Percentiles rank a stretch among this genome's conserved stretches.
These are phyloP conservation scores for Ustilago bromivora DNA, from an alignment of 1,284 basidiomycete species.

Conservation along the genomic window DNA sequence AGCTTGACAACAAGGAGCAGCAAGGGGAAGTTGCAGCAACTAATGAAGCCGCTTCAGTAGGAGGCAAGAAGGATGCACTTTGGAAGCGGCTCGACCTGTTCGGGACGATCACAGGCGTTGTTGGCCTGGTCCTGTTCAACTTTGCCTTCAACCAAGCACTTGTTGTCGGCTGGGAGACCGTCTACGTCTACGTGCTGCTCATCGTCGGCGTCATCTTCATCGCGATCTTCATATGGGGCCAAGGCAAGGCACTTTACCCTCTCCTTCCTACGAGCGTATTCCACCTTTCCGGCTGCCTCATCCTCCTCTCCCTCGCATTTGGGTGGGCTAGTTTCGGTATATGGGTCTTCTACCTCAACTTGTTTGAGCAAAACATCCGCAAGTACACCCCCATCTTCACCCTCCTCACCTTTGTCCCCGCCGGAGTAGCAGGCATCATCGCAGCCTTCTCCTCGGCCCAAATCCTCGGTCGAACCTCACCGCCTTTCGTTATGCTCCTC, in stretches of 20 bases:
- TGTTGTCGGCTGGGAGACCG: conserved; percentile 55
- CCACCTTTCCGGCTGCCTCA: conserved; percentile 23
- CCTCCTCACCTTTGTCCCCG: conserved; percentile 35
- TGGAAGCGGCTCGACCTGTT: conserved; percentile 46
- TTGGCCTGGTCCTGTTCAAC: conserved; percentile 56
- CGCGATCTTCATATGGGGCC: conserved; percentile 39
- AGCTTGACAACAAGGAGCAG: conserved; percentile 10
- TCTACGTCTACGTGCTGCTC: conserved; percentile 54
- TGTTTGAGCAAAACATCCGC: conserved; percentile 32
- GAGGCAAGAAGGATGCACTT: conserved; percentile 2
- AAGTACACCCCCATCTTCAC: conserved; percentile 26
- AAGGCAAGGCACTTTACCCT: conserved; percentile 37
- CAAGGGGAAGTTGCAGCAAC: background rate
- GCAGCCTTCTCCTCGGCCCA: conserved; percentile 46
- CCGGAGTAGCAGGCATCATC: conserved; percentile 39
- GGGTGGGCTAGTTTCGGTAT: conserved; percentile 60
- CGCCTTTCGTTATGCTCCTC: conserved; percentile 48
- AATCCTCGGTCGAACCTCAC: conserved; percentile 34
- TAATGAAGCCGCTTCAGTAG: background rate
- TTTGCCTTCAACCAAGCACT: conserved; percentile 59
- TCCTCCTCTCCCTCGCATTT: conserved; percentile 36
- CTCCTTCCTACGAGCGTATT: conserved; percentile 53
- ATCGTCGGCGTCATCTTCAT: conserved; percentile 53
- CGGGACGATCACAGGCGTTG: conserved; percentile 51
- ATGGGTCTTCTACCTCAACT: conserved; percentile 45